These are phyloP conservation scores for Solanum arcanum DNA, from an alignment of 257 asterid species.

Conservation along the genomic window DNA sequence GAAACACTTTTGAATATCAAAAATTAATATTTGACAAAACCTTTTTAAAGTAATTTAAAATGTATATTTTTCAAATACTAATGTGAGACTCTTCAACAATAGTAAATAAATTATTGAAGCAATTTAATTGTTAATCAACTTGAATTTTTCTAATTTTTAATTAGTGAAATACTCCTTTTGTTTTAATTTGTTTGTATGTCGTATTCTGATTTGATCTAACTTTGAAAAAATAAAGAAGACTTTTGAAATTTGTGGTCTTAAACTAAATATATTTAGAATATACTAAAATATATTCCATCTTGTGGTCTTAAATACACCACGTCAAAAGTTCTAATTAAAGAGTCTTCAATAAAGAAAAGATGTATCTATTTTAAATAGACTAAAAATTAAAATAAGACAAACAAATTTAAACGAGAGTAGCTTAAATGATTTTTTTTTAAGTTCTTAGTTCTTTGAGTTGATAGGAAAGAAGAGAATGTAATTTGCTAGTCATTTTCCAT, in stretches of 20 bases:
- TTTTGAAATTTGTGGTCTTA: neutral
- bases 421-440: neutral
- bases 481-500: conserved; percentile 15
- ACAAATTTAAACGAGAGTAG: no score
- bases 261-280: no score
- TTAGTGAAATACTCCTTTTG: neutral
- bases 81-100: neutral
- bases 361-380: no score
- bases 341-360: no score
- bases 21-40: no score
- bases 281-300: no score
- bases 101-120: neutral
- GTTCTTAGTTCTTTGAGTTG: neutral
- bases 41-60: neutral
- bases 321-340: neutral
- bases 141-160: neutral
- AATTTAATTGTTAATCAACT: neutral
- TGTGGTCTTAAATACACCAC: no score
- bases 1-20: neutral
- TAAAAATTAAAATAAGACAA: neutral
- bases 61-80: neutral
- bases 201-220: neutral
- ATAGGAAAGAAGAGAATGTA: conserved; percentile 52
- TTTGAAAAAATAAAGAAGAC: neutral
- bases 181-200: neutral